Evolutionary conservation across 2,329 filamentous ascomycete species (phyloP).

Genomic region (Pseudogymnoascus sp.): DNA sequence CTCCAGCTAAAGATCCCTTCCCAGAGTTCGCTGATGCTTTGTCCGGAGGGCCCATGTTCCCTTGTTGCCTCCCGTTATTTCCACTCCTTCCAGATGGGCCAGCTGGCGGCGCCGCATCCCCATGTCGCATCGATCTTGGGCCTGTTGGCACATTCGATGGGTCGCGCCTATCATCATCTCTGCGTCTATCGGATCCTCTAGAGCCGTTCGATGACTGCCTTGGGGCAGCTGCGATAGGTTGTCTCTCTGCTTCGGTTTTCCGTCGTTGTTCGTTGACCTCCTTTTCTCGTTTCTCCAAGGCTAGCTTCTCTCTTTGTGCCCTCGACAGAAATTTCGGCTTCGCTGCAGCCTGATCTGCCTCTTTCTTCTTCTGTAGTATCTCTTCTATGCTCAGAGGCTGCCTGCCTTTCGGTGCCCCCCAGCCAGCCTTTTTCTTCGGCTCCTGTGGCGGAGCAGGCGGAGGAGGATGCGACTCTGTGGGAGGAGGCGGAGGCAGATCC

Average conservation of each 20-base stretch:
- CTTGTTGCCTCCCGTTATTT: constrained; percentile 18
- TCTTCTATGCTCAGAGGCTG: constrained; percentile 74
- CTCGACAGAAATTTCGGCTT: constrained; percentile 86
- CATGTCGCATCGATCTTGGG: constrained; percentile 57
- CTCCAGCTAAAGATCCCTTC: constrained; percentile 27
- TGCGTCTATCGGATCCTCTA: constrained; percentile 18
- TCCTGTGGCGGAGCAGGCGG: constrained; percentile 35
- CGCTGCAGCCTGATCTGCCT: constrained; percentile 71
- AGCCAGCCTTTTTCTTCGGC: constrained; percentile 44
- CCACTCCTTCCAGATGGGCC: constrained; percentile 37
- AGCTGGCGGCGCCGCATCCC: constrained; percentile 33
- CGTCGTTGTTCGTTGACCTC: constrained; percentile 57
- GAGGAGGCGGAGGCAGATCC: constrained; percentile 29
- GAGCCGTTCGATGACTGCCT: constrained; percentile 17
- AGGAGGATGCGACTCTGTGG: constrained; percentile 31
- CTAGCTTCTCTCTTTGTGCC: constrained; percentile 70
- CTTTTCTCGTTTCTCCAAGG: constrained; percentile 66
- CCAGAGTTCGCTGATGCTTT: constrained; percentile 21
- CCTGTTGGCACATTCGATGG: constrained; percentile 52
- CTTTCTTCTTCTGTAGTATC: constrained; percentile 74
- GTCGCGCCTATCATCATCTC: constrained; percentile 20
- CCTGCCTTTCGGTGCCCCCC: constrained; percentile 32
- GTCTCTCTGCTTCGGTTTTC: constrained; percentile 29
- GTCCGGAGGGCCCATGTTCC: constrained; percentile 23
- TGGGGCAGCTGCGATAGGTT: constrained; percentile 10